Conservation (phyloP, 192 early-diverging fungal genomes). For the Coemansia sp. region DNA sequence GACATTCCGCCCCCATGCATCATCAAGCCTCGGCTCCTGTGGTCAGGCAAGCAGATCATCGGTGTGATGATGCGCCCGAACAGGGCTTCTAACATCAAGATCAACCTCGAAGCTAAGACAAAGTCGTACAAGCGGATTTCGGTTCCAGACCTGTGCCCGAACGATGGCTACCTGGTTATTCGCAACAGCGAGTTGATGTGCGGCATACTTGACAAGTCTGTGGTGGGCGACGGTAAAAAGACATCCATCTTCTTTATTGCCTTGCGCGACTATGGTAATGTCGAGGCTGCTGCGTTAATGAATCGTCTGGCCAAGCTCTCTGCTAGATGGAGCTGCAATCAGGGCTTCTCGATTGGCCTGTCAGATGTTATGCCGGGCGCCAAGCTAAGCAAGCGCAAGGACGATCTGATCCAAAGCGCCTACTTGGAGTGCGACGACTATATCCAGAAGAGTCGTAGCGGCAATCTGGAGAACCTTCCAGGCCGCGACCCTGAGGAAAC, state of each 20-base stretch:
- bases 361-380: conserved; percentile 92
- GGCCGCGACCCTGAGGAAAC: conserved; percentile 88
- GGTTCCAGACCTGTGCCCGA: conserved; percentile 76
- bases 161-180: conserved; percentile 89
- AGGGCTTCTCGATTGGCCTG: conserved; percentile 98
- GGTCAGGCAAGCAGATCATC: conserved; percentile 98
- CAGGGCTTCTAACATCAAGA: conserved; percentile 58
- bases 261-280: conserved; percentile 85
- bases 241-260: conserved; percentile 92
- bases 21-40: conserved; percentile 82
- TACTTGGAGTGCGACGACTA: conserved; percentile 83
- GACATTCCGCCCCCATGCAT: conserved; percentile 94
- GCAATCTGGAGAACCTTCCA: conserved; percentile 77
- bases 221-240: conserved; percentile 97
- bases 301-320: conserved; percentile 92
- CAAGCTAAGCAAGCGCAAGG: conserved; percentile 75
- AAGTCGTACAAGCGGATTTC: conserved; percentile 64
- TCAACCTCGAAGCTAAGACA: conserved; percentile 92
- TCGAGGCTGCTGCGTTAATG: conserved; percentile 87
- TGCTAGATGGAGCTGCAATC: conserved; percentile 87
- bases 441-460: conserved; percentile 68
- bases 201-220: conserved; percentile 89
- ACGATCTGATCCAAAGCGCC: conserved; percentile 72
- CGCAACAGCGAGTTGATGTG: conserved; percentile 93
- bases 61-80: conserved; percentile 87